phyloP scores from a whole-genome alignment of 306 rosid species.

The Argentina anserina region DNA sequence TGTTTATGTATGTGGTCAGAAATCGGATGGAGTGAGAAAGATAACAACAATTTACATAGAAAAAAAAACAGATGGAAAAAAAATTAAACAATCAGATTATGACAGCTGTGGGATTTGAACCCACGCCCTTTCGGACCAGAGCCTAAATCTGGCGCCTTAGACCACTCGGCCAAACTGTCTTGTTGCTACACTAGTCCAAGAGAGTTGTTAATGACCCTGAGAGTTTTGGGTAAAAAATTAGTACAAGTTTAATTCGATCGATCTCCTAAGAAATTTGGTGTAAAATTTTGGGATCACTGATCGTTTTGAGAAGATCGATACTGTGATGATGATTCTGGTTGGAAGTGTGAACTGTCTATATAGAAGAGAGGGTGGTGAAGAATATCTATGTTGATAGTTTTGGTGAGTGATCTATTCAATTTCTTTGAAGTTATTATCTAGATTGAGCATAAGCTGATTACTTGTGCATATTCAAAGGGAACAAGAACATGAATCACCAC shows the following conservation, averaged over 20 bases:
- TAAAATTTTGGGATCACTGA: not conserved
- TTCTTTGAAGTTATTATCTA: not conserved
- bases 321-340: not conserved
- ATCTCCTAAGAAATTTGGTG: too few species aligned
- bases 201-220: too few species aligned
- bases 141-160: conserved; percentile 98
- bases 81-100: rapidly evolving
- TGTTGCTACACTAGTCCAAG: too few species aligned
- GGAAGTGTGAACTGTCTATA: not conserved
- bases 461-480: too few species aligned
- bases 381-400: not conserved
- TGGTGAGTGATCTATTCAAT: too few species aligned
- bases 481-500: too few species aligned
- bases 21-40: conserved; percentile 1
- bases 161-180: conserved; percentile 94
- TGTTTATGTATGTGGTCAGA: conserved; percentile 8
- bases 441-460: not conserved
- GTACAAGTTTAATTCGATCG: too few species aligned
- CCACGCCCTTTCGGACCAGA: conserved; percentile 98
- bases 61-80: too few species aligned
- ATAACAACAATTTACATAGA: too few species aligned
- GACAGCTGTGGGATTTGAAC: conserved; percentile 94
- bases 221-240: too few species aligned
- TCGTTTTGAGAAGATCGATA: not conserved
- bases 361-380: not conserved